Conservation (phyloP, 2,329 filamentous ascomycete species). For the Venturia pyrina region DNA sequence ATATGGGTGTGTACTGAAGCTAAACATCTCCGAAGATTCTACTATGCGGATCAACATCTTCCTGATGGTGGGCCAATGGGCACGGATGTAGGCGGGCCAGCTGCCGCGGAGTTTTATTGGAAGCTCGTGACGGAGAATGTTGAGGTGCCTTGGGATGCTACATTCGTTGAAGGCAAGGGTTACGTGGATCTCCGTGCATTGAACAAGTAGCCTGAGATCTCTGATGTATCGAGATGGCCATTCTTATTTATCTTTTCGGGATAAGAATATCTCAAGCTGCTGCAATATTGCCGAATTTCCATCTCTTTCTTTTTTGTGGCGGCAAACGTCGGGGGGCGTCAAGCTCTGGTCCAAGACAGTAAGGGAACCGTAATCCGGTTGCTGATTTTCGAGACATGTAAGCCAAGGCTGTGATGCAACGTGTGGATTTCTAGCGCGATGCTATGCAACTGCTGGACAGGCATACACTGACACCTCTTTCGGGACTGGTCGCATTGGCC, state of each 20-base stretch:
- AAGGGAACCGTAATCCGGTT: no score
- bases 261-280: neutral
- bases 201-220: neutral
- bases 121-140: neutral
- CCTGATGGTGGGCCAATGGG: neutral
- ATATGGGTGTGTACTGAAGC: no score
- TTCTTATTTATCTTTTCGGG: no score
- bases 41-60: conserved; percentile 11
- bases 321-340: no score
- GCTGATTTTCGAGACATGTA: no score
- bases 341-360: no score
- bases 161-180: conserved; percentile 10
- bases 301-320: neutral
- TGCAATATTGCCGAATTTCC: no score
- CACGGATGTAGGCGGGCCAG: neutral
- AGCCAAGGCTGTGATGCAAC: neutral
- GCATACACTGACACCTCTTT: neutral
- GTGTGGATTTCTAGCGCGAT: neutral
- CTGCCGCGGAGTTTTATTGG: conserved; percentile 4
- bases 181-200: conserved; percentile 7
- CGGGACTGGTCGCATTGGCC: neutral
- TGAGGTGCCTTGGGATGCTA: conserved; percentile 2
- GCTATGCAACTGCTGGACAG: neutral
- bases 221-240: no score
- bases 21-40: conserved; percentile 4